These are phyloP conservation scores for Piloderma croceum DNA, from an alignment of 768 basidiomycete genomes.

Conservation along the genomic window DNA sequence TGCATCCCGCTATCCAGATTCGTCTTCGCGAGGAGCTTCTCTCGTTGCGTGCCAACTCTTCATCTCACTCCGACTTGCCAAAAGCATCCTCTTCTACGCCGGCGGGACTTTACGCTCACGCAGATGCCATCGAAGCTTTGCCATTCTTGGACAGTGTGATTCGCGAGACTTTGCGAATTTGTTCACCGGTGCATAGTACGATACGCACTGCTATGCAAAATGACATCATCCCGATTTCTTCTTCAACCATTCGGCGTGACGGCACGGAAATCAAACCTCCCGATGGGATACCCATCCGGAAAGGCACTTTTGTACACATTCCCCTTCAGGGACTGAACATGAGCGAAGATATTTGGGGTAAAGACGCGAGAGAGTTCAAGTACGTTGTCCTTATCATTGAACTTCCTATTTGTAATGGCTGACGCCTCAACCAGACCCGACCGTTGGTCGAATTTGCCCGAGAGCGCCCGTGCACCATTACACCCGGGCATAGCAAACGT, in stretches of 20 bases:
- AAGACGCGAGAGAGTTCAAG: constrained; percentile 50
- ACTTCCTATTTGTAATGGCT: constrained; percentile 4
- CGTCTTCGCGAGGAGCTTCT: constrained; percentile 49
- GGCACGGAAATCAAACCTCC: constrained; percentile 33
- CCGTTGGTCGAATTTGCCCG: constrained; percentile 43
- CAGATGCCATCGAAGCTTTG: constrained; percentile 38
- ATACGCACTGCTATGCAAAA: constrained; percentile 50
- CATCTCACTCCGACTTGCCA: neutral
- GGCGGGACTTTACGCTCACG: constrained; percentile 10
- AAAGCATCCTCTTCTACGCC: neutral
- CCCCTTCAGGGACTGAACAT: constrained; percentile 53
- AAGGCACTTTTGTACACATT: constrained; percentile 52
- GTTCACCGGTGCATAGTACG: constrained; percentile 51
- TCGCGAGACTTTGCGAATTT: constrained; percentile 51
- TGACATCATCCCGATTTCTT: constrained; percentile 48
- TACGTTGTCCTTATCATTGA: constrained; percentile 22
- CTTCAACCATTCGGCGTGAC: constrained; percentile 36
- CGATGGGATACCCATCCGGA: constrained; percentile 39
- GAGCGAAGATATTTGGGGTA: constrained; percentile 49
- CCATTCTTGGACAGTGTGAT: constrained; percentile 54
- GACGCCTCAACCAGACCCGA: constrained; percentile 44
- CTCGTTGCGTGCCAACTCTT: neutral
- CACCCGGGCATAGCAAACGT: constrained; percentile 45
- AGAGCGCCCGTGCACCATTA: constrained; percentile 26
- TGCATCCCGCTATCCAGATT: constrained; percentile 48